A percentile compares a stretch with the other conserved stretches of the same genome.
Conservation (phyloP, 805 yeast genomes). For the Candida insectalens region DNA sequence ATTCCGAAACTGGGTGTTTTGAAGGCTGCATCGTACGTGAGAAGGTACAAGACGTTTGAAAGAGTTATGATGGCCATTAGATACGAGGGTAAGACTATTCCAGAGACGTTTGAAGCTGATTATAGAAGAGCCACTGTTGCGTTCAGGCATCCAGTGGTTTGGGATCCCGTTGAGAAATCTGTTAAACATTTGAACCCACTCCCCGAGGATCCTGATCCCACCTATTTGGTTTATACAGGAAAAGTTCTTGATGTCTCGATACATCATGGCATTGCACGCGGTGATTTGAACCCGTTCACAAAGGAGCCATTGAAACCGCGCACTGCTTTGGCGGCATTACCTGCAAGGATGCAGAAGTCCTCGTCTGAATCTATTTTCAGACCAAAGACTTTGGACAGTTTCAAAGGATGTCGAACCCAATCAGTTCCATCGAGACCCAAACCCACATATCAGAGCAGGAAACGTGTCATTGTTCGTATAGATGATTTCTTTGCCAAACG, state of each 20-base stretch:
- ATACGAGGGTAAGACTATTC: constrained; percentile 54
- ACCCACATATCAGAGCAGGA: constrained; percentile 4
- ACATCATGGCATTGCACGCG: constrained; percentile 52
- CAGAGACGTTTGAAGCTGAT: constrained; percentile 49
- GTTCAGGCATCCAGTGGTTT: constrained; percentile 80
- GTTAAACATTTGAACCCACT: constrained; percentile 54
- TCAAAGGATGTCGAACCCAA: background rate
- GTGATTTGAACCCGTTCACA: constrained; percentile 57
- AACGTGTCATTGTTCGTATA: constrained; percentile 13
- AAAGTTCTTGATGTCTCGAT: constrained; percentile 30
- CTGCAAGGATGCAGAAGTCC: background rate
- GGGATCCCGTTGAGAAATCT: constrained; percentile 43
- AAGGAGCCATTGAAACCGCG: constrained; percentile 37
- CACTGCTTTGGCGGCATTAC: constrained; percentile 22
- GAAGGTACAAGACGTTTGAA: constrained; percentile 40
- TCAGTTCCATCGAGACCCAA: background rate
- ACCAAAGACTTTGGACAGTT: background rate
- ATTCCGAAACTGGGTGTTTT: constrained; percentile 71
- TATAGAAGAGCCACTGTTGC: constrained; percentile 64
- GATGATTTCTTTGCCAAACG: constrained; percentile 12
- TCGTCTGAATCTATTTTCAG: too few relatives aligned
- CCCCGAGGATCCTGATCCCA: constrained; percentile 28
- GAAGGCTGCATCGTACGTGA: constrained; percentile 58
- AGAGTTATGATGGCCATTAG: constrained; percentile 45
- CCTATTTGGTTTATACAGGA: constrained; percentile 35